Conservation (phyloP, 2,329 filamentous ascomycete species). For the Fusarium falciforme region DNA sequence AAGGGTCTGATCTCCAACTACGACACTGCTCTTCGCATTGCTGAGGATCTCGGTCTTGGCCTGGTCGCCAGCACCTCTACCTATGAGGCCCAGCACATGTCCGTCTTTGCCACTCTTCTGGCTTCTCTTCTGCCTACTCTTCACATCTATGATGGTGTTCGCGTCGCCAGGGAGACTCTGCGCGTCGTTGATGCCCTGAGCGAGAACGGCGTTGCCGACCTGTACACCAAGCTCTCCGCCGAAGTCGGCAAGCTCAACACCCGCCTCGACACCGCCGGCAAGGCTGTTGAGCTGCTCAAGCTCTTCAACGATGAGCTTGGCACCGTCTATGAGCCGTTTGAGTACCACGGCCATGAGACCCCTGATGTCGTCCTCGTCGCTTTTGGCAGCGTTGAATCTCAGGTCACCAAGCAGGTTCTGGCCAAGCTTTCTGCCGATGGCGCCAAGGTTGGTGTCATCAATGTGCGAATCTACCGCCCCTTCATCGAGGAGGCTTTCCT, state of each 20-base stretch:
- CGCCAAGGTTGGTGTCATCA: conserved; percentile 85
- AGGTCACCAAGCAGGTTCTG: conserved; percentile 85
- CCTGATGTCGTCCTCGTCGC: conserved; percentile 88
- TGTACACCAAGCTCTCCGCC: conserved; percentile 75
- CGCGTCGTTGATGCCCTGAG: conserved; percentile 85
- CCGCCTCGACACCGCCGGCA: conserved; percentile 78
- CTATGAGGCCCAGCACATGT: conserved; percentile 96
- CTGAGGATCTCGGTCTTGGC: conserved; percentile 90
- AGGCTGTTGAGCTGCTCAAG: conserved; percentile 75
- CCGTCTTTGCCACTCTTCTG: conserved; percentile 85
- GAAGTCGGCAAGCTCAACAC: conserved; percentile 72
- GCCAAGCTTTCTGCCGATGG: conserved; percentile 77
- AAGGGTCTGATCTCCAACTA: conserved; percentile 89
- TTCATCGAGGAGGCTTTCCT: conserved; percentile 97
- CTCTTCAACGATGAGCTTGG: conserved; percentile 91
- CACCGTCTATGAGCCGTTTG: conserved; percentile 91
- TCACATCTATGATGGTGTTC: conserved; percentile 89
- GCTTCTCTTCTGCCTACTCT: conserved; percentile 84
- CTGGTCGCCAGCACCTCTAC: conserved; percentile 87
- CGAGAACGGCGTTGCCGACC: conserved; percentile 74
- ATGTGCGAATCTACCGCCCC: conserved; percentile 92
- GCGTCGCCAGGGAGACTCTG: conserved; percentile 83
- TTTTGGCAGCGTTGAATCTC: conserved; percentile 92
- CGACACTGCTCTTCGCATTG: conserved; percentile 79
- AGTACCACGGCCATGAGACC: conserved; percentile 87